Evolutionary conservation across 768 basidiomycete species (phyloP).

Genomic region (Tremella mesenterica): DNA sequence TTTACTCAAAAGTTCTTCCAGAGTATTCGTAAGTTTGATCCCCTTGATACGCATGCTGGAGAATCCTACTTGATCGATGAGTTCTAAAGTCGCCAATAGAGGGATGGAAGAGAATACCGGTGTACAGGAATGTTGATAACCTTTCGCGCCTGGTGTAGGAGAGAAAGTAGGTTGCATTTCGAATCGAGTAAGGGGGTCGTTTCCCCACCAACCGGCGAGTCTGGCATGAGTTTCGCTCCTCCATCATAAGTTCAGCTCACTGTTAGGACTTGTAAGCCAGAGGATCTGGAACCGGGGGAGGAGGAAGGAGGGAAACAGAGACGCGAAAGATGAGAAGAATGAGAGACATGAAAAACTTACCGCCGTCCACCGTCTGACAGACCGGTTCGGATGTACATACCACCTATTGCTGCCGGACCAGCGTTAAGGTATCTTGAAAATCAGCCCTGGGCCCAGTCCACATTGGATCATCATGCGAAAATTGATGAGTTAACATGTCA

Average conservation of each 20-base stretch:
- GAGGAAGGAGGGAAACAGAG: too few species aligned
- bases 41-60: conserved; percentile 64
- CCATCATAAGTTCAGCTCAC: too few species aligned
- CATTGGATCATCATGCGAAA: too few species aligned
- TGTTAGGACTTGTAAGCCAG: too few species aligned
- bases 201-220: conserved; percentile 97
- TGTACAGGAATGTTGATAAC: conserved; percentile 94
- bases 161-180: conserved; percentile 75
- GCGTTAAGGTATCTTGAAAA: conserved; percentile 69
- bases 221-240: conserved; percentile 47
- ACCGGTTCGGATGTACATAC: conserved; percentile 52
- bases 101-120: conserved; percentile 69
- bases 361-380: conserved; percentile 36
- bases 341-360: too few species aligned
- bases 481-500: too few species aligned
- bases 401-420: conserved; percentile 94
- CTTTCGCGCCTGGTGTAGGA: conserved; percentile 81
- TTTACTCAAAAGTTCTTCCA: conserved; percentile 57
- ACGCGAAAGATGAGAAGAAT: too few species aligned
- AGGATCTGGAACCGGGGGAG: too few species aligned
- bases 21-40: conserved; percentile 57
- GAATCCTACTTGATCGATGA: conserved; percentile 72
- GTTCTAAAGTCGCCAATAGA: conserved; percentile 70
- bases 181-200: conserved; percentile 77
- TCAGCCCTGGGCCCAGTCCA: too few species aligned